Conservation (phyloP, 2,329 filamentous ascomycete genomes). For the Penicillium occitanis region DNA sequence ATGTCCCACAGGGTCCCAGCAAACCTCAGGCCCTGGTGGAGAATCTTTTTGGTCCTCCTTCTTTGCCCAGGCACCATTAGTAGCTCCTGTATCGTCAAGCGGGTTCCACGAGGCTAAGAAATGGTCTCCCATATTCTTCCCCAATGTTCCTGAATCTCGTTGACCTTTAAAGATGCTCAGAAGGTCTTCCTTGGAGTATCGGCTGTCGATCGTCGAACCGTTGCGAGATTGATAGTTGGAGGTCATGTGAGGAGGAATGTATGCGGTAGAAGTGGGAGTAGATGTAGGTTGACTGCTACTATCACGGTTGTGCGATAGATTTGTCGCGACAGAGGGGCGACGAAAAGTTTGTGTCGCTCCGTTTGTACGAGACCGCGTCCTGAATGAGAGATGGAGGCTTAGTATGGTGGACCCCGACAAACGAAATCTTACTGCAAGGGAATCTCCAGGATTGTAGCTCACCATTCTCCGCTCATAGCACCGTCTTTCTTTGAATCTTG, state of each 20-base stretch:
- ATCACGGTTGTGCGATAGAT: slow-evolving; percentile 49
- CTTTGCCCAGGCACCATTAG: slow-evolving; percentile 71
- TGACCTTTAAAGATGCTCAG: slow-evolving; percentile 69
- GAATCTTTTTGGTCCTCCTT: slow-evolving; percentile 69
- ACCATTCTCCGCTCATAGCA: slow-evolving; percentile 70
- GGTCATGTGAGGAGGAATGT: slow-evolving; percentile 62
- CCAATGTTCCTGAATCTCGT: slow-evolving; percentile 53
- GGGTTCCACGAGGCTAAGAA: slow-evolving; percentile 80
- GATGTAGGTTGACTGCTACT: slow-evolving; percentile 40
- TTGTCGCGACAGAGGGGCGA: slow-evolving; percentile 61
- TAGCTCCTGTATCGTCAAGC: slow-evolving; percentile 63
- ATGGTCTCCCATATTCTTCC: slow-evolving; percentile 64
- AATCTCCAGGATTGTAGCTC: slow-evolving; percentile 41
- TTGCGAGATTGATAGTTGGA: slow-evolving; percentile 55
- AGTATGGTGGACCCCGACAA: slow-evolving; percentile 21
- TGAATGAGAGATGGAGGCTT: slow-evolving; percentile 31
- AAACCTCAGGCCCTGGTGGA: slow-evolving; percentile 81
- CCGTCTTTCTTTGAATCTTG: slow-evolving; percentile 59
- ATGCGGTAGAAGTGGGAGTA: slow-evolving; percentile 49
- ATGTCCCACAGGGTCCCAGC: slow-evolving; percentile 76
- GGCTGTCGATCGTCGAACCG: slow-evolving; percentile 55
- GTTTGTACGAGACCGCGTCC: slow-evolving; percentile 62
- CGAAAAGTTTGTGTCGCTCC: slow-evolving; percentile 68
- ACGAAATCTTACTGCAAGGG: background rate
- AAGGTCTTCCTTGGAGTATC: slow-evolving; percentile 78